Base-by-base conservation (phyloP, 2,329 filamentous ascomycete species). In the Rutstroemia sp. region DNA sequence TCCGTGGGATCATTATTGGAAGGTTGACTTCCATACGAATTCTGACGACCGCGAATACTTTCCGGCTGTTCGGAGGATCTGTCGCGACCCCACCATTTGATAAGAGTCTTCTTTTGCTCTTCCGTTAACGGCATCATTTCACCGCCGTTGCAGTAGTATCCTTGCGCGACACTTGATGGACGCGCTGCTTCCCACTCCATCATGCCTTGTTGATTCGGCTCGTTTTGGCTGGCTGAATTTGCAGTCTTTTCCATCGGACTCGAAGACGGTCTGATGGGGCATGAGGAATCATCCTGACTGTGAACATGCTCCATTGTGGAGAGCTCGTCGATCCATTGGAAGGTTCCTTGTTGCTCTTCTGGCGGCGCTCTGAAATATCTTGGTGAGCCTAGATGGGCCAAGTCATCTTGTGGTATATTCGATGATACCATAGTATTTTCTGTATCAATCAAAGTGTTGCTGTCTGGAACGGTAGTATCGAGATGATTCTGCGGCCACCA, bases 1-100 rank as follows among this genome's bases (percentile, higher is more conserved):
- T 27, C 44, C 5, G 25, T 17, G 5, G 48, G 16, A 39, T 54
- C 45, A 9, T 17, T 17, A n/a, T 30, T 54, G n/a, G 34, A 54
- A 3, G 34, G 44, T 14, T 54, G 51, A 1, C 34, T 54, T 34
- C n/a, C 44, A 21, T 49, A 49, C 16, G 51, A 54, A 12, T 34
- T 54, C 5, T 54, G 51, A 21, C 51, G 47, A n/a, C 45, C 51
- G 14, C 51, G 45, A 54, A 54, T 54, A 42, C 34, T 49, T 23
- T 48, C 44, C 14, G 34, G 51, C 3, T 48, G 44, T n/a, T 54
- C 51, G n/a, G 44, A 54, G n/a, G 51, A 54, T 54, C 51, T 40
- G 30, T 54, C 51, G 14, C 51, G 47, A 49, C 51, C 51, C 51
- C 51, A 54, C 51, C 51, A 54, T 49, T 54, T 54, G 17, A 54